Conservation (phyloP, 2,329 filamentous ascomycete species). For the Alternaria infectoria region DNA sequence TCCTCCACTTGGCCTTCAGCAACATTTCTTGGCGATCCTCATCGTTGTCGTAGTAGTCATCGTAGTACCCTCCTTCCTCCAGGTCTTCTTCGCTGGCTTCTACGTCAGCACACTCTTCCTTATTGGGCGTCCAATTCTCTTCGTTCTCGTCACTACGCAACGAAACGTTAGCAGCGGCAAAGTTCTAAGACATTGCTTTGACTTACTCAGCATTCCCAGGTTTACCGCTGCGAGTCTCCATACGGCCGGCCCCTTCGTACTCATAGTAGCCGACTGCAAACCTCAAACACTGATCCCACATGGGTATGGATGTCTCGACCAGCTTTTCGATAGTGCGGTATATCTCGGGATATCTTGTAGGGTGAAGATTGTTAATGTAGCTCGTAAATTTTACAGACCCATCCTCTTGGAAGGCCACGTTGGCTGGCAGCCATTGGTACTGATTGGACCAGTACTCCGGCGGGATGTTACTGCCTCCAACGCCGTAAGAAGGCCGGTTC, state of each 20-base stretch:
- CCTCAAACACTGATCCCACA: constrained; percentile 31
- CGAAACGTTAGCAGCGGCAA: not conserved
- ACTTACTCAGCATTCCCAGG: constrained; percentile 1
- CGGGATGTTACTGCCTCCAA: constrained; percentile 9
- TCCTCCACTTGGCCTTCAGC: constrained; percentile 20
- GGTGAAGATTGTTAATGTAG: constrained; percentile 64
- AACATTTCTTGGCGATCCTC: constrained; percentile 2
- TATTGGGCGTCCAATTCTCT: constrained; percentile 20
- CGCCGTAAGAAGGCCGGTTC: not conserved
- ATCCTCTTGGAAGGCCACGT: constrained; percentile 52
- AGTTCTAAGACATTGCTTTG: not conserved
- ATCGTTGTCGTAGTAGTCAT: not conserved
- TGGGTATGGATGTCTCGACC: constrained; percentile 23
- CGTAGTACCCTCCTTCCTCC: not conserved
- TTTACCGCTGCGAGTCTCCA: constrained; percentile 7
- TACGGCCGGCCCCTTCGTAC: constrained; percentile 16
- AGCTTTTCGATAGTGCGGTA: constrained; percentile 29
- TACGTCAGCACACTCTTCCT: constrained; percentile 1
- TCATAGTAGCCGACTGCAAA: not conserved
- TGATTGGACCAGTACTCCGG: constrained; percentile 25
- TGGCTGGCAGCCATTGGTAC: constrained; percentile 60
- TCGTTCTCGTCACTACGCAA: constrained; percentile 19
- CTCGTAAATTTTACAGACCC: constrained; percentile 51
- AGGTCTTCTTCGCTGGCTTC: constrained; percentile 3
- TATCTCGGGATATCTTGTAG: constrained; percentile 32